Evolutionary conservation across 2,329 filamentous ascomycete species (phyloP).

Genomic region (Penicillium aurantiogriseum): DNA sequence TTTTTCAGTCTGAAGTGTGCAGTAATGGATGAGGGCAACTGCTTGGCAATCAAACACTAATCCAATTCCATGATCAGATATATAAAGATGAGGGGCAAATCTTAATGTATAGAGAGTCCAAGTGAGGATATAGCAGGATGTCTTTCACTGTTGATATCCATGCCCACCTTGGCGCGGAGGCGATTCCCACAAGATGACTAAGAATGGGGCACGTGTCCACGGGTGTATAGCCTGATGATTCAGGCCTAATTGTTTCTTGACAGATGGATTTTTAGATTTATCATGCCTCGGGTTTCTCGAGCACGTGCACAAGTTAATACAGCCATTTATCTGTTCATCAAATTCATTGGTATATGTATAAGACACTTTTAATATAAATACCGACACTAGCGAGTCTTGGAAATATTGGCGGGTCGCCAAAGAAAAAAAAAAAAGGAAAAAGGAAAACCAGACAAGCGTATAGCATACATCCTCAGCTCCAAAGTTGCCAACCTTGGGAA

Average conservation of each 20-base stretch:
- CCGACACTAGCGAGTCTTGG: background rate
- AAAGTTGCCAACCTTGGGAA: background rate
- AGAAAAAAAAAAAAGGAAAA: background rate
- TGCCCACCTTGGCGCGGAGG: background rate
- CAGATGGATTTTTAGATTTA: background rate
- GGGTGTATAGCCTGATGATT: background rate
- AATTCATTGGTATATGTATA: constrained; percentile 2
- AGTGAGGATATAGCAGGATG: background rate
- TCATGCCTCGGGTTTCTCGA: background rate
- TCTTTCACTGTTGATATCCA: constrained; percentile 1
- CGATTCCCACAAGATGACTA: constrained; percentile 3
- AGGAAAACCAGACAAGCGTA: background rate
- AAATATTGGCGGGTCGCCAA: background rate
- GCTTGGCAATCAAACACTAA: background rate
- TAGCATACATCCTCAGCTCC: background rate
- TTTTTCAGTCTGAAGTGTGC: background rate
- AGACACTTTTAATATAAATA: background rate
- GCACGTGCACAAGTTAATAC: background rate
- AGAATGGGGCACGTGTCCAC: background rate
- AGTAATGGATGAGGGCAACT: background rate
- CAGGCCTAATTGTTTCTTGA: background rate
- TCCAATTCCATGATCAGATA: too few species aligned
- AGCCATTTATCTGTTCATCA: background rate
- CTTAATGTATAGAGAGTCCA: background rate
- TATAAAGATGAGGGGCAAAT: too few species aligned